These are phyloP conservation scores for Fraxinus quadrangulata DNA, from an alignment of 257 asterid genomes.

Conservation along the genomic window DNA sequence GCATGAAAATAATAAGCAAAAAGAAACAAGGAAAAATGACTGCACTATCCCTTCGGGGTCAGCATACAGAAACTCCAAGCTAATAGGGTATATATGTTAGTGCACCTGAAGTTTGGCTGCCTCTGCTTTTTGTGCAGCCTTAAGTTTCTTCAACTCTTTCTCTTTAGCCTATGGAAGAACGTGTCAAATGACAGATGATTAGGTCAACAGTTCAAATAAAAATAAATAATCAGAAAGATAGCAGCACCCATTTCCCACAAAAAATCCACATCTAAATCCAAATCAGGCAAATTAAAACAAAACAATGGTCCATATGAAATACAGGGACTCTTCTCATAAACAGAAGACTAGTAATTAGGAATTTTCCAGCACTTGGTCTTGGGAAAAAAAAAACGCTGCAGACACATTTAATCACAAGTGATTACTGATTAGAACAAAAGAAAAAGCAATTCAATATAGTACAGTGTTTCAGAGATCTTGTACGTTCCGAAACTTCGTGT, in stretches of 20 bases:
- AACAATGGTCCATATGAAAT: not conserved
- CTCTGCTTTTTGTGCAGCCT: slow-evolving; percentile 89
- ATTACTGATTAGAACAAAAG: not conserved
- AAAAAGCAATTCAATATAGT: not conserved
- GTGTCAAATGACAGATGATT: slow-evolving; percentile 3
- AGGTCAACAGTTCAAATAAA: slow-evolving; percentile 6
- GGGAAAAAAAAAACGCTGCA: not conserved
- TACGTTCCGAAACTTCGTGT: not conserved
- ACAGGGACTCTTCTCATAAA: not conserved
- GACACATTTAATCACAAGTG: not conserved
- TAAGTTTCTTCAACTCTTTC: slow-evolving; percentile 81
- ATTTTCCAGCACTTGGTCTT: not conserved
- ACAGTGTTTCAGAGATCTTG: not conserved
- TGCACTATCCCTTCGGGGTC: not conserved
- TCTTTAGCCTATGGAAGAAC: slow-evolving; percentile 67
- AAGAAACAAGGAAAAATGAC: not conserved
- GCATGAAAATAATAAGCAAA: not conserved
- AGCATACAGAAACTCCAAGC: not conserved
- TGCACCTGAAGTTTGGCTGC: slow-evolving; percentile 61
- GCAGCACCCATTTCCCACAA: not conserved
- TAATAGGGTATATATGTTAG: not conserved
- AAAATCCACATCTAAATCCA: not conserved
- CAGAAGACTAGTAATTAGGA: not conserved
- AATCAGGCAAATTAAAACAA: not conserved
- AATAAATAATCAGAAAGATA: not conserved